phyloP scores from a whole-genome alignment of 2,329 filamentous ascomycete species.

The Zymoseptoria ardabiliae region DNA sequence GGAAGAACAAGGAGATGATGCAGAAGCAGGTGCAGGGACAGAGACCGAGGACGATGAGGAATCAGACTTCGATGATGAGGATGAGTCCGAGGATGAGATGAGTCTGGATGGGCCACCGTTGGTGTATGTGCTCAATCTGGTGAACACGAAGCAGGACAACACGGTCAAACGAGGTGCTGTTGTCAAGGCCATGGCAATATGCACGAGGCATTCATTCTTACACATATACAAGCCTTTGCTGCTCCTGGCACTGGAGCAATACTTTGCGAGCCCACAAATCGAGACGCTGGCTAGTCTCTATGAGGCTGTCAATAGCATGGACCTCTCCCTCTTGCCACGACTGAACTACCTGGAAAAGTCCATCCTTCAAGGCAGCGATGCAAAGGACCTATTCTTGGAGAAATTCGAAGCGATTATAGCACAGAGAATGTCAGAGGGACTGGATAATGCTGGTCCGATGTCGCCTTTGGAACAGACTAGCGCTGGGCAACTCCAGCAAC shows the following conservation, averaged over 20 bases:
- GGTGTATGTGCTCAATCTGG: slow-evolving; percentile 93
- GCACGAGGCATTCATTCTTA: slow-evolving; percentile 91
- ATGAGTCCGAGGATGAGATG: slow-evolving; percentile 44
- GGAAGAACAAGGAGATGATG: slow-evolving; percentile 44
- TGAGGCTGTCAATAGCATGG: slow-evolving; percentile 91
- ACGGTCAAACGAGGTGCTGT: slow-evolving; percentile 85
- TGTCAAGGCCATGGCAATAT: slow-evolving; percentile 98
- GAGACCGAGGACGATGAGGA: slow-evolving; percentile 45
- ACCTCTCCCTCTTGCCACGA: slow-evolving; percentile 84
- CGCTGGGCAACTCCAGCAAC: slow-evolving; percentile 43
- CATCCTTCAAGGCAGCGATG: slow-evolving; percentile 81
- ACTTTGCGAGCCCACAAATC: slow-evolving; percentile 83
- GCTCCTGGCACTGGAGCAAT: slow-evolving; percentile 86
- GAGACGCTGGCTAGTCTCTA: slow-evolving; percentile 86
- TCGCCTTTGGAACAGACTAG: slow-evolving; percentile 16
- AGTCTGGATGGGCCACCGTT: slow-evolving; percentile 76
- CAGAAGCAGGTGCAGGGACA: slow-evolving; percentile 42
- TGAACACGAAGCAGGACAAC: slow-evolving; percentile 96
- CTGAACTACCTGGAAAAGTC: slow-evolving; percentile 77
- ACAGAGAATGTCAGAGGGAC: slow-evolving; percentile 65
- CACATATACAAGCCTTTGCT: slow-evolving; percentile 98
- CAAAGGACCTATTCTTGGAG: slow-evolving; percentile 92
- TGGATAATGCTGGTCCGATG: slow-evolving; percentile 16
- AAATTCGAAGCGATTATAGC: slow-evolving; percentile 95
- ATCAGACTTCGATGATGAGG: slow-evolving; percentile 44